phyloP scores from a whole-genome alignment of 75 land plant genomes.

The Pinus albicaulis region DNA sequence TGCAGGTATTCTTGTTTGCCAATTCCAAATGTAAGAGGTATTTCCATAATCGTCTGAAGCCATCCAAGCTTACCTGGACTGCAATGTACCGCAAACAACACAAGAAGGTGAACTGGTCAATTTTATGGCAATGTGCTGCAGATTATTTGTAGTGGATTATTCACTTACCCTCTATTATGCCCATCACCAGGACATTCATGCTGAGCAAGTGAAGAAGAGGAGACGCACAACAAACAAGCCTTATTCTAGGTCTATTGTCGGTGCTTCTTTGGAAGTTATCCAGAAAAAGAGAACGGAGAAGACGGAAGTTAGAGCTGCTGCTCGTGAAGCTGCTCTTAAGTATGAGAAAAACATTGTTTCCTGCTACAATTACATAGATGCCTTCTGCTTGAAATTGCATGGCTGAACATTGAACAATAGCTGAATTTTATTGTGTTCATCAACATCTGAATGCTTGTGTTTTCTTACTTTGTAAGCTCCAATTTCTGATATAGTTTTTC shows the following conservation, averaged over 20 bases:
- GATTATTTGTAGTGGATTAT: not conserved
- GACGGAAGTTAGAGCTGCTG: conserved; percentile 84
- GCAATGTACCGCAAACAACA: conserved; percentile 74
- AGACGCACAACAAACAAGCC: conserved; percentile 66
- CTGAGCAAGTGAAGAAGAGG: conserved; percentile 76
- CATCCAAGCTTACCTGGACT: conserved; percentile 77
- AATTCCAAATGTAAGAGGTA: conserved; percentile 82
- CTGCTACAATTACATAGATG: not conserved
- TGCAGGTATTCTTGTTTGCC: conserved; percentile 59
- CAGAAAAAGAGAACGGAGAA: conserved; percentile 86
- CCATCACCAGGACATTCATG: conserved; percentile 54
- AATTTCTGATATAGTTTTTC: not conserved
- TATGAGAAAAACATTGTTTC: not conserved
- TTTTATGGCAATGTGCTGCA: not conserved
- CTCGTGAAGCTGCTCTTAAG: conserved; percentile 86
- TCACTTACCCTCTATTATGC: not conserved
- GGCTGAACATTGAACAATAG: not conserved
- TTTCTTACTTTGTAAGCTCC: not conserved
- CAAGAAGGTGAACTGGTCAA: conserved; percentile 55
- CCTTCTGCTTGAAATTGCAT: not conserved
- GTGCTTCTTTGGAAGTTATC: conserved; percentile 86
- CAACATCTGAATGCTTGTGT: not conserved
- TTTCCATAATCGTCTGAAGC: conserved; percentile 74
- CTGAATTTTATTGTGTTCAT: not conserved
- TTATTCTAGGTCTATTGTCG: conserved; percentile 83